Percentiles rank a stretch among this genome's conserved stretches.
phyloP scores from a whole-genome alignment of 2,329 filamentous ascomycete genomes.

The Claviceps sp. region DNA sequence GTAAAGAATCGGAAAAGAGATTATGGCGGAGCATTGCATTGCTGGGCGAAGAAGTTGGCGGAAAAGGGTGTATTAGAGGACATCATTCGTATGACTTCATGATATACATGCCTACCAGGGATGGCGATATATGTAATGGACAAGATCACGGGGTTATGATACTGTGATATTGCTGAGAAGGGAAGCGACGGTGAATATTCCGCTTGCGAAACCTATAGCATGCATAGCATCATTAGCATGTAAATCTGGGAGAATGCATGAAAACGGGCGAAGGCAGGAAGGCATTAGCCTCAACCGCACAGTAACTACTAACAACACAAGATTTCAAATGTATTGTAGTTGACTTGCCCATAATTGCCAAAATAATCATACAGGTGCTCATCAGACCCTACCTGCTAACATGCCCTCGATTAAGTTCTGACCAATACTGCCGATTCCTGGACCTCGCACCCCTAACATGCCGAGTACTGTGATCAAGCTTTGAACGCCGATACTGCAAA shows the following conservation, averaged over 20 bases:
- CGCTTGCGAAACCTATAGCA: background rate
- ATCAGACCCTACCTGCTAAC: background rate
- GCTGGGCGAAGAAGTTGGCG: constrained; percentile 56
- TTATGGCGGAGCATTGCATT: constrained; percentile 54
- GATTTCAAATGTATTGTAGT: background rate
- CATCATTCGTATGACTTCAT: constrained; percentile 15
- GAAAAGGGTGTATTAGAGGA: constrained; percentile 47
- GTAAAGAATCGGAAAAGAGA: constrained; percentile 48
- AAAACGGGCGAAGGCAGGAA: background rate
- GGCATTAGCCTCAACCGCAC: background rate
- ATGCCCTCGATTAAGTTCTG: background rate
- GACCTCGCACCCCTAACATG: background rate
- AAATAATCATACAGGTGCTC: background rate
- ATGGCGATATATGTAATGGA: too few relatives aligned
- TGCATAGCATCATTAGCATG: background rate
- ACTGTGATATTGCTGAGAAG: background rate
- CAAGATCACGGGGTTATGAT: background rate
- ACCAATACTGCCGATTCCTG: background rate
- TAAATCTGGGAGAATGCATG: background rate
- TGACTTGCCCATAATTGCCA: background rate
- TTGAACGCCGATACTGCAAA: too few relatives aligned
- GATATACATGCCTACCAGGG: background rate
- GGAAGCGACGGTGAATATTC: background rate
- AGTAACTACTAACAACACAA: background rate
- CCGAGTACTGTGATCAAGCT: background rate